These are phyloP conservation scores for Komagataella phaffii DNA, from an alignment of 805 yeast genomes.

Conservation along the genomic window DNA sequence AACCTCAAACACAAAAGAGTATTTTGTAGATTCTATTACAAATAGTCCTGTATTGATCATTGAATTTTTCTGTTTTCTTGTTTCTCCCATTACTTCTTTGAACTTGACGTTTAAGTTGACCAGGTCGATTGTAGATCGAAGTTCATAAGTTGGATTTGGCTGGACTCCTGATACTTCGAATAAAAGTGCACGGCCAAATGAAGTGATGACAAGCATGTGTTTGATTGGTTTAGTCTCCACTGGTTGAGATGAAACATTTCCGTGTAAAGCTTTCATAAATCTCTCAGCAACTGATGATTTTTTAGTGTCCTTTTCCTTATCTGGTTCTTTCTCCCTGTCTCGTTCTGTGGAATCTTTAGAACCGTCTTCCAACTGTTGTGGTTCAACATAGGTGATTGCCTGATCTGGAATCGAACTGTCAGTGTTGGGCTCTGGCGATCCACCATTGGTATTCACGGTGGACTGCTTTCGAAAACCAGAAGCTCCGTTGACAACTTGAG, in stretches of 20 bases:
- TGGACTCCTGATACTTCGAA: conserved; percentile 25
- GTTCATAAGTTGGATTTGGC: conserved; percentile 25
- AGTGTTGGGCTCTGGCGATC: conserved; percentile 1
- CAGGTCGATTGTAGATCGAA: conserved; percentile 41
- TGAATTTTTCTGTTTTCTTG: conserved; percentile 16
- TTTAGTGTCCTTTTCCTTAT: conserved; percentile 7
- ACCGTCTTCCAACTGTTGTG: conserved; percentile 15
- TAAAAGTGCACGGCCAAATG: conserved; percentile 48
- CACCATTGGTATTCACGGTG: conserved; percentile 8
- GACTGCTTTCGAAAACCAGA: conserved; percentile 21
- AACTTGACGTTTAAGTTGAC: conserved; percentile 37
- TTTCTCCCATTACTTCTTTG: conserved; percentile 40
- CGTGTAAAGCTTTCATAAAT: not conserved
- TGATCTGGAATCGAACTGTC: not conserved
- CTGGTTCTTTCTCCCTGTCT: conserved; percentile 7
- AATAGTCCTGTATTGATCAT: conserved; percentile 31
- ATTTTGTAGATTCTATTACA: conserved; percentile 41
- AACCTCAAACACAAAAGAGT: conserved; percentile 44
- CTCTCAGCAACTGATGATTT: not conserved
- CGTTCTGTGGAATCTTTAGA: conserved; percentile 9
- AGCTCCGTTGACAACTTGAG: conserved; percentile 32
- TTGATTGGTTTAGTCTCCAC: conserved; percentile 17
- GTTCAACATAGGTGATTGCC: conserved; percentile 2
- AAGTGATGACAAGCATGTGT: conserved; percentile 44
- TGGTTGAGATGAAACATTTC: conserved; percentile 2